Percentiles rank a stretch among this genome's conserved stretches.
Evolutionary conservation across 2,329 filamentous ascomycete species (phyloP).

Genomic region (Colletotrichum tropicale): DNA sequence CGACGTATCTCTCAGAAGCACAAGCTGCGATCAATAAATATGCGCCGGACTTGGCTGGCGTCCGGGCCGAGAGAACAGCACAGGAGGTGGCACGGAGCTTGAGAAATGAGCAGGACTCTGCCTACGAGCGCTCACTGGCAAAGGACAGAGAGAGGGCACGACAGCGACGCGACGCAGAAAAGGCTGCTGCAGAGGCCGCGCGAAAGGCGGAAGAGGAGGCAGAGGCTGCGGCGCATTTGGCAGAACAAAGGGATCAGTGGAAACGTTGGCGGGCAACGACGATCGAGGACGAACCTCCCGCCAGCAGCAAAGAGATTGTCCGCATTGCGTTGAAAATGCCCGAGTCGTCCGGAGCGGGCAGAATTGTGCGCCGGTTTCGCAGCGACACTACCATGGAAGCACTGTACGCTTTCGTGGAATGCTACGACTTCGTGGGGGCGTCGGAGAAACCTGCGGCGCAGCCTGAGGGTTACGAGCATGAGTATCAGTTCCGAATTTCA

Average conservation of each 20-base stretch:
- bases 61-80: slow-evolving; percentile 77
- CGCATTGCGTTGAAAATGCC: slow-evolving; percentile 73
- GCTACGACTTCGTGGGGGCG: slow-evolving; percentile 69
- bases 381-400: slow-evolving; percentile 79
- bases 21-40: slow-evolving; percentile 76
- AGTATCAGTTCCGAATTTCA: slow-evolving; percentile 85
- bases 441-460: slow-evolving; percentile 36
- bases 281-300: slow-evolving; percentile 71
- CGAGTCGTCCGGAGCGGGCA: slow-evolving; percentile 64
- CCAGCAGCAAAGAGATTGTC: slow-evolving; percentile 69
- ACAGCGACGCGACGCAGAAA: slow-evolving; percentile 77
- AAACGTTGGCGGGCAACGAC: slow-evolving; percentile 75
- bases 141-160: slow-evolving; percentile 85
- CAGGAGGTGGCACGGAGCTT: slow-evolving; percentile 82
- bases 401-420: slow-evolving; percentile 95
- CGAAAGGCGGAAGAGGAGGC: slow-evolving; percentile 64
- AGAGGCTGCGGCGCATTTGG: slow-evolving; percentile 60
- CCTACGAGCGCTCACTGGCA: slow-evolving; percentile 91
- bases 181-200: slow-evolving; percentile 70
- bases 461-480: slow-evolving; percentile 76
- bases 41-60: slow-evolving; percentile 73
- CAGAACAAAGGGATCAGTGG: slow-evolving; percentile 68
- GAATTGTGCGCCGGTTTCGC: slow-evolving; percentile 78
- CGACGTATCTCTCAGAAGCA: slow-evolving; percentile 78
- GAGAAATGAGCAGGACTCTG: slow-evolving; percentile 87